Base-by-base conservation (phyloP, 768 basidiomycete species). In the Scleroderma citrinum region DNA sequence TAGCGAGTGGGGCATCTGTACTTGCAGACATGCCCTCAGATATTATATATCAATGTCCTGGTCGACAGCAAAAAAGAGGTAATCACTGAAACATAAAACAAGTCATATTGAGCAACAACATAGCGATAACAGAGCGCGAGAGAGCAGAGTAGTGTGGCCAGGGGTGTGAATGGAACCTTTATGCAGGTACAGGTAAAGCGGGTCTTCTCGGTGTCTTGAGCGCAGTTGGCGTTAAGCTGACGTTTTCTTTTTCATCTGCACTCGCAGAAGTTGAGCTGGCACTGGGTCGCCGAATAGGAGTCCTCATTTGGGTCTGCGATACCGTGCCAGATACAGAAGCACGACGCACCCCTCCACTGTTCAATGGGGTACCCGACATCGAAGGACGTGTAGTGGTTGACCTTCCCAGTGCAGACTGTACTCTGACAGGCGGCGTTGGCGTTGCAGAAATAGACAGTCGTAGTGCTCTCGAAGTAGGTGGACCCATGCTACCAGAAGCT, bases 161-260 rank as follows among this genome's bases (percentile, higher is more conserved):
- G 48, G 55, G n/a, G n/a, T n/a, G n/a, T n/a, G n/a, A n/a, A 40
- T 46, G 20, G 44, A 31, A 5, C 21, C 31, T 50, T 38, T 24
- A n/a, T 16, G 31, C 23, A 14, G 32, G 62, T 49, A 58, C 43
- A 5, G 46, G 58, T 17, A 54, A 35, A 42, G 52, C 51, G 7
- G 31, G 38, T 56, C 62, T 57, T 48, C 59, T 56, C 10, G 44
- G 44, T 10, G 44, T 40, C 41, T 54, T 61, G 42, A 31, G n/a
- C 5, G 59, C 43, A 36, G 40, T 47, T 31, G 64, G 65, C 47
- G 56, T 62, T 17, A 59, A 57, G 43, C 70, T 69, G 47, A 77
- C 60, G 54, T 84, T 84, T 67, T 83, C 81, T 66, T 83, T 84
- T 59, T 83, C 81, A 46, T 76, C 74, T 30, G 66, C 57, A 61